phyloP scores from a whole-genome alignment of 2,329 filamentous ascomycete species.

The Byssothecium circinans region DNA sequence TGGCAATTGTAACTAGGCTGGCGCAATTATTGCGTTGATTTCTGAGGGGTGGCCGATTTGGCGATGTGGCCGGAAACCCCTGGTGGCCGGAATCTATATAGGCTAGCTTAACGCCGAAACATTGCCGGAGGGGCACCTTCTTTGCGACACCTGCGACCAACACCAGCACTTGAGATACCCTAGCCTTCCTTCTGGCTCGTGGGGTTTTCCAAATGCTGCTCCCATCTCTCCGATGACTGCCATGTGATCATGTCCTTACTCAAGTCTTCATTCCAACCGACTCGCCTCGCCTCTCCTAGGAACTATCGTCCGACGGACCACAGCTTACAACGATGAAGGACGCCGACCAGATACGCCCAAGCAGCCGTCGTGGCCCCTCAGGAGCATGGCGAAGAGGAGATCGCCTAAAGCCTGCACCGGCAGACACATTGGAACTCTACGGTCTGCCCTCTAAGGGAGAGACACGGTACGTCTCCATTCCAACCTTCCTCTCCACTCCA shows the following conservation, averaged over 20 bases:
- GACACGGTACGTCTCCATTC: constrained; percentile 61
- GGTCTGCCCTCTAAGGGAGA: constrained; percentile 92
- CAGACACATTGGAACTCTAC: constrained; percentile 77
- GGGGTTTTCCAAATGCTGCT: neutral
- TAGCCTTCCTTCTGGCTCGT: neutral
- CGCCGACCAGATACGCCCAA: constrained; percentile 36
- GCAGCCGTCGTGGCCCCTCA: constrained; percentile 42
- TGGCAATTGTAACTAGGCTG: too few relatives aligned
- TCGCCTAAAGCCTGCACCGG: constrained; percentile 68
- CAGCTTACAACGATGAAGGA: constrained; percentile 27
- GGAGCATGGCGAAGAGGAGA: constrained; percentile 37
- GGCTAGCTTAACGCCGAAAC: constrained; percentile 15
- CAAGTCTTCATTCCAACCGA: neutral
- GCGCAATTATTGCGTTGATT: too few relatives aligned
- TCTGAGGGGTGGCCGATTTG: too few relatives aligned
- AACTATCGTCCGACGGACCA: constrained; percentile 2
- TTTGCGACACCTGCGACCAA: neutral
- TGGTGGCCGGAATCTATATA: too few relatives aligned
- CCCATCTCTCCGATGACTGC: neutral
- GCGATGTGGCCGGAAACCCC: too few relatives aligned
- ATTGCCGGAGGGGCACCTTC: constrained; percentile 31
- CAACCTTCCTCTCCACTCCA: constrained; percentile 2
- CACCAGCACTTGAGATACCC: too few relatives aligned
- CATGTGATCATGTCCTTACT: neutral
- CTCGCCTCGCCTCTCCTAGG: neutral